Conservation (phyloP, 2,329 filamentous ascomycete genomes). For the Thielaviopsis populi region DNA sequence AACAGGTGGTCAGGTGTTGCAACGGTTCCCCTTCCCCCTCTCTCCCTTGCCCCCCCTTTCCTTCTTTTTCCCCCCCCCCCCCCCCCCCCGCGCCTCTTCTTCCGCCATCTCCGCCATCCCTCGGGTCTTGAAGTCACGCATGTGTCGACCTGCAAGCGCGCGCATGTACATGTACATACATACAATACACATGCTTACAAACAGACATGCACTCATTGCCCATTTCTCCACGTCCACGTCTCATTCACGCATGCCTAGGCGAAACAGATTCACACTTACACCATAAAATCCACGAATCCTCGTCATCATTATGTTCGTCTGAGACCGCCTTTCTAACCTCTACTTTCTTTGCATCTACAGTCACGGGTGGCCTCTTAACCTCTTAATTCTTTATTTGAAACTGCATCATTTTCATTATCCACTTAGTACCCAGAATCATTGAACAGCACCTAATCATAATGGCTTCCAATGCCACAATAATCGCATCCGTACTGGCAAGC, state of each 20-base stretch:
- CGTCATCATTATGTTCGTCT: too few species aligned
- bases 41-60: background rate
- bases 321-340: background rate
- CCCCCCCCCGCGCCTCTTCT: too few species aligned
- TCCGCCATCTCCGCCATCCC: background rate
- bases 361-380: background rate
- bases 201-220: background rate
- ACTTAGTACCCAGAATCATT: background rate
- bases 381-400: background rate
- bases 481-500: slow-evolving; percentile 53
- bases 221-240: background rate
- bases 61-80: too few species aligned
- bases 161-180: background rate
- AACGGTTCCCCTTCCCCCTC: too few species aligned
- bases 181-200: background rate
- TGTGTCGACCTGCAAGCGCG: background rate
- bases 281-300: background rate
- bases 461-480: slow-evolving; percentile 44
- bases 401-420: too few species aligned
- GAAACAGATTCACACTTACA: background rate
- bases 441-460: slow-evolving; percentile 4
- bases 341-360: background rate
- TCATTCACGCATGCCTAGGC: background rate
- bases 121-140: background rate
- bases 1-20: too few species aligned